Conservation (phyloP, 1,139 yeast genomes). For the Hansenula sp. region DNA sequence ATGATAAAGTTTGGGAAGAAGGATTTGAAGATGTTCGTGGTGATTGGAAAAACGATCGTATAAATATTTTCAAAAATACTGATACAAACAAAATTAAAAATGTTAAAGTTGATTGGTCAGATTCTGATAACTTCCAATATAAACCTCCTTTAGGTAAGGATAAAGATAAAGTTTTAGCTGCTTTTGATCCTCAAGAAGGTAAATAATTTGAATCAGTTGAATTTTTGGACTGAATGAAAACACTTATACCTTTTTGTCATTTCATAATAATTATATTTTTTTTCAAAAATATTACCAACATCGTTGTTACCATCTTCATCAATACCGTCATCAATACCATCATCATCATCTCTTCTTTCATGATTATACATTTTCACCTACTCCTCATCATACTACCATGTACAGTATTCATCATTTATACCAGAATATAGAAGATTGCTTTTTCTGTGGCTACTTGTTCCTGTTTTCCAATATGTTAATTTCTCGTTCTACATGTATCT, state of each 20-base stretch:
- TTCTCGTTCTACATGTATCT: no score
- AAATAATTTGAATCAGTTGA: not conserved
- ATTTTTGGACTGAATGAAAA: not conserved
- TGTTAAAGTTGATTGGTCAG: slow-evolving; percentile 66
- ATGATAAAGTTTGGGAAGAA: slow-evolving; percentile 70
- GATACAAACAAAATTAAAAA: slow-evolving; percentile 46
- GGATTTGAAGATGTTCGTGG: slow-evolving; percentile 73
- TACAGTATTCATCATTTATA: no score
- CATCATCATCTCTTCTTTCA: no score
- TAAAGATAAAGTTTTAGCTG: slow-evolving; percentile 25
- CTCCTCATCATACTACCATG: not conserved
- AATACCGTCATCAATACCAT: no score
- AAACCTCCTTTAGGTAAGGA: slow-evolving; percentile 22
- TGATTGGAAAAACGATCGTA: slow-evolving; percentile 67
- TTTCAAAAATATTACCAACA: no score
- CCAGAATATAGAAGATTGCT: no score
- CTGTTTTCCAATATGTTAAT: no score
- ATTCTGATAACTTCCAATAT: slow-evolving; percentile 44
- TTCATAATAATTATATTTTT: no score
- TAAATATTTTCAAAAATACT: slow-evolving; percentile 66
- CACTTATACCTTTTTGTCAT: no score
- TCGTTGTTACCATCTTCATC: no score
- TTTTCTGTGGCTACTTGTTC: no score
- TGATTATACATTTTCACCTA: no score
- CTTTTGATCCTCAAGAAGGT: slow-evolving; percentile 23